Conservation (phyloP, 2,329 filamentous ascomycete species). For the Sporothrix curviconia region DNA sequence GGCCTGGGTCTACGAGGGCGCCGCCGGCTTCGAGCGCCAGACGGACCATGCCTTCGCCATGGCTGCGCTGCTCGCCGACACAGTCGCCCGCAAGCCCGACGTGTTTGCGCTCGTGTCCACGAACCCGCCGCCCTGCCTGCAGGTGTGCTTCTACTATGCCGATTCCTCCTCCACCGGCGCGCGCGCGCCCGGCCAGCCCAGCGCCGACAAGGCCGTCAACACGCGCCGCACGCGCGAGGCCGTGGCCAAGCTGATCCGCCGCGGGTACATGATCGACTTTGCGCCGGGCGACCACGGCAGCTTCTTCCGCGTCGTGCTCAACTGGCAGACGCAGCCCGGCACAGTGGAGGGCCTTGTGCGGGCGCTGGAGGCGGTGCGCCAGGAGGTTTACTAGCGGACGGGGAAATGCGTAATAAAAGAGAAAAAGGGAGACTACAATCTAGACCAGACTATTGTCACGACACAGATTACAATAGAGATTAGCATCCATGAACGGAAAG, state of each 20-base stretch:
- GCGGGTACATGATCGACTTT: slow-evolving; percentile 57
- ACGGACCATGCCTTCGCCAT: slow-evolving; percentile 67
- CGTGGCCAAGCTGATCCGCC: slow-evolving; percentile 39
- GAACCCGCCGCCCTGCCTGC: slow-evolving; percentile 78
- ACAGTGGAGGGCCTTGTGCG: slow-evolving; percentile 49
- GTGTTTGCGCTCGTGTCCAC: slow-evolving; percentile 67
- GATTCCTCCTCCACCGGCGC: slow-evolving; percentile 37
- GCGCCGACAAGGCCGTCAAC: slow-evolving; percentile 37
- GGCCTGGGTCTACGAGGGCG: slow-evolving; percentile 84
- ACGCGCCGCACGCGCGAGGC: slow-evolving; percentile 44
- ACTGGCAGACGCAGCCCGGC: slow-evolving; percentile 45
- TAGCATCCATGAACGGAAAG: not conserved
- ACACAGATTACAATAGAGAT: not conserved
- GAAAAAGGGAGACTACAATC: not conserved
- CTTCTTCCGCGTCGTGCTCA: slow-evolving; percentile 56
- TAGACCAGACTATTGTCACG: not conserved
- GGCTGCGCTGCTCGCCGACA: slow-evolving; percentile 59
- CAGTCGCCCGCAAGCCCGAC: slow-evolving; percentile 43
- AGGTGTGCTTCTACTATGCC: slow-evolving; percentile 90
- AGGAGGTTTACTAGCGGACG: slow-evolving; percentile 19
- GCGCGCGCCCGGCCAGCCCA: slow-evolving; percentile 44
- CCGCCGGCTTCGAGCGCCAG: slow-evolving; percentile 60
- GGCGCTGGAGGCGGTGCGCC: slow-evolving; percentile 44
- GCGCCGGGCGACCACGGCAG: slow-evolving; percentile 50
- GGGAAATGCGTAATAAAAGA: not conserved